phyloP scores from a whole-genome alignment of 805 yeast genomes.

The Sugiyamaella floridensis region DNA sequence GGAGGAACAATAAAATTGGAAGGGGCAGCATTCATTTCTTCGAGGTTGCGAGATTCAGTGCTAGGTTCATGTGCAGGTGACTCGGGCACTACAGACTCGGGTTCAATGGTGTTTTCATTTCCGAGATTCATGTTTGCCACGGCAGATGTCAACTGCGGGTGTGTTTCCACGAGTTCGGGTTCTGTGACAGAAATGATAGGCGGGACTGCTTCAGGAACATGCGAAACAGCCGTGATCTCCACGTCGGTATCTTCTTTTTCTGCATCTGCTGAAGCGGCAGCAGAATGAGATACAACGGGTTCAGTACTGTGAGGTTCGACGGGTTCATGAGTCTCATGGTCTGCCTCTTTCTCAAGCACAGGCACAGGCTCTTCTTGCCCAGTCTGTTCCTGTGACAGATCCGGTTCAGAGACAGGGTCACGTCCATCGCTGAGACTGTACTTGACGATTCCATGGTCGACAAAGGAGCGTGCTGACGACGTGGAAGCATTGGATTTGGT shows the following conservation, averaged over 20 bases:
- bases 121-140: neutral
- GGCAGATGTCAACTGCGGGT: neutral
- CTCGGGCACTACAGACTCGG: neutral
- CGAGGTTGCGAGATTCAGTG: no score
- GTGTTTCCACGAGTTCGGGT: neutral
- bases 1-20: no score
- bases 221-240: neutral
- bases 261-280: no score
- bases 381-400: slow-evolving; percentile 1
- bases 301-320: neutral
- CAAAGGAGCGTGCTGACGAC: slow-evolving; percentile 8
- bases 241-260: neutral
- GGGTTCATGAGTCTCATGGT: slow-evolving; percentile 2
- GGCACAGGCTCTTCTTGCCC: no score
- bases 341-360: neutral
- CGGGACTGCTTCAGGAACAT: neutral
- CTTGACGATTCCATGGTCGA: slow-evolving; percentile 17
- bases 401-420: slow-evolving; percentile 1
- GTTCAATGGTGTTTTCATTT: neutral
- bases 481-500: slow-evolving; percentile 10
- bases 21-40: no score
- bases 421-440: slow-evolving; percentile 6
- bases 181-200: neutral
- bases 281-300: no score
- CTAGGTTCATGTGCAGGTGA: neutral